These are phyloP conservation scores for Durio zibethinus DNA, from an alignment of 345 rosid species.

Conservation along the genomic window DNA sequence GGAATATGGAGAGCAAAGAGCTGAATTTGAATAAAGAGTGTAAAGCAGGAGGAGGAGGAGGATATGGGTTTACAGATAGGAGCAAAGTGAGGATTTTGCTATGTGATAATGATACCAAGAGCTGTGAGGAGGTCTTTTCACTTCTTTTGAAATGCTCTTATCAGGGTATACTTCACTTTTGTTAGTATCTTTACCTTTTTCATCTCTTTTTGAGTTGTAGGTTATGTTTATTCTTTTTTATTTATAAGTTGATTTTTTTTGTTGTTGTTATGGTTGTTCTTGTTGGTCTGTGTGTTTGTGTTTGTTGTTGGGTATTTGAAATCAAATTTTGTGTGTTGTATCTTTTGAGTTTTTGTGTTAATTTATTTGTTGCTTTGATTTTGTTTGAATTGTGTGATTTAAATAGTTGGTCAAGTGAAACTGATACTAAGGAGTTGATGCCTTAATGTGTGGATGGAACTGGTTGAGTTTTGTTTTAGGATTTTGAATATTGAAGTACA, in stretches of 20 bases:
- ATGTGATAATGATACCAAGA: slow-evolving; percentile 76
- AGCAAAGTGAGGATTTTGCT: slow-evolving; percentile 97
- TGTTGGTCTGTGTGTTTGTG: not conserved
- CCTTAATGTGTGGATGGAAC: not conserved
- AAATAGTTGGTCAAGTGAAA: not conserved
- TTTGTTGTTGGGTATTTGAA: not conserved
- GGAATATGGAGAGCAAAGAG: slow-evolving; percentile 46
- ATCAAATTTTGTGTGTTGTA: not conserved
- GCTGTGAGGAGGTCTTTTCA: slow-evolving; percentile 66
- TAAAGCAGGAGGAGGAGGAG: slow-evolving; percentile 24
- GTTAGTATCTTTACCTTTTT: not conserved
- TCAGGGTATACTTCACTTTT: slow-evolving; percentile 54
- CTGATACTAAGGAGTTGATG: not conserved
- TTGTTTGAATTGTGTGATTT: not conserved
- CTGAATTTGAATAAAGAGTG: slow-evolving; percentile 59
- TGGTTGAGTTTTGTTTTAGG: not conserved
- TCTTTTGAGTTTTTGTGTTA: not conserved
- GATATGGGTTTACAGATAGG: slow-evolving; percentile 82
- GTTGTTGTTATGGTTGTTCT: not conserved
- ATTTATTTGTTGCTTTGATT: not conserved
- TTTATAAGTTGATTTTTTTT: not conserved
- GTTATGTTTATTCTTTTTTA: not conserved
- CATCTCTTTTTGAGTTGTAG: not conserved
- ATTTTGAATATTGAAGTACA: not conserved
- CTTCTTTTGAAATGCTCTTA: slow-evolving; percentile 90